A percentile compares a stretch with the other conserved stretches of the same genome.
These are phyloP conservation scores for Echites panduratus DNA, from an alignment of 257 asterid genomes.

Conservation along the genomic window DNA sequence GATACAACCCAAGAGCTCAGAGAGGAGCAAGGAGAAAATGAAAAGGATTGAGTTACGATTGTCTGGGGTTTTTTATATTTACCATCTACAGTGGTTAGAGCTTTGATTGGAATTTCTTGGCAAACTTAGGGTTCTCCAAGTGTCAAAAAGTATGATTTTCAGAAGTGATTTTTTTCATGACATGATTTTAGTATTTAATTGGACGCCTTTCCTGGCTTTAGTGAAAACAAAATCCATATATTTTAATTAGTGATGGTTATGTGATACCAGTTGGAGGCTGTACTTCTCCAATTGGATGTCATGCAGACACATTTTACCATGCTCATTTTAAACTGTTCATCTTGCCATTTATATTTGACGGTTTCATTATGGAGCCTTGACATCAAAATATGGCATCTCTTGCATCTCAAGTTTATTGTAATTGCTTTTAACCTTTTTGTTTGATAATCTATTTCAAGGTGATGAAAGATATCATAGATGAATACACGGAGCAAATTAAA, in stretches of 20 bases:
- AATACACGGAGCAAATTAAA: conserved; percentile 75
- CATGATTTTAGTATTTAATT: not conserved
- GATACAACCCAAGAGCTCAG: not conserved
- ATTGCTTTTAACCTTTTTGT: conserved; percentile 12
- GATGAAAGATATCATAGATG: conserved; percentile 73
- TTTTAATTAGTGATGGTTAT: not conserved
- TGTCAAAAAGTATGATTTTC: not conserved
- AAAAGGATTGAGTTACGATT: not conserved
- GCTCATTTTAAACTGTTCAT: not conserved
- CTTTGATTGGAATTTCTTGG: not conserved
- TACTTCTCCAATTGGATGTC: not conserved
- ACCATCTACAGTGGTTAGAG: not conserved
- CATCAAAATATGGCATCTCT: not conserved
- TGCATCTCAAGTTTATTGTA: not conserved
- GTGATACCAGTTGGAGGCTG: not conserved
- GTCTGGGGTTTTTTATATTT: not conserved
- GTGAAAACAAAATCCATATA: not conserved
- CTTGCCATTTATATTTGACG: not conserved
- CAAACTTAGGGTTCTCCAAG: not conserved
- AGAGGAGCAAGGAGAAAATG: not conserved
- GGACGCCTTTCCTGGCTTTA: not conserved
- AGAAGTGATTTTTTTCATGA: not conserved
- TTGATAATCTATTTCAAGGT: conserved; percentile 37
- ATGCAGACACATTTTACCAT: not conserved
- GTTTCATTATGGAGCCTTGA: not conserved